These are phyloP conservation scores for Naganishia liquefaciens DNA, from an alignment of 1,284 basidiomycete genomes.

Conservation along the genomic window DNA sequence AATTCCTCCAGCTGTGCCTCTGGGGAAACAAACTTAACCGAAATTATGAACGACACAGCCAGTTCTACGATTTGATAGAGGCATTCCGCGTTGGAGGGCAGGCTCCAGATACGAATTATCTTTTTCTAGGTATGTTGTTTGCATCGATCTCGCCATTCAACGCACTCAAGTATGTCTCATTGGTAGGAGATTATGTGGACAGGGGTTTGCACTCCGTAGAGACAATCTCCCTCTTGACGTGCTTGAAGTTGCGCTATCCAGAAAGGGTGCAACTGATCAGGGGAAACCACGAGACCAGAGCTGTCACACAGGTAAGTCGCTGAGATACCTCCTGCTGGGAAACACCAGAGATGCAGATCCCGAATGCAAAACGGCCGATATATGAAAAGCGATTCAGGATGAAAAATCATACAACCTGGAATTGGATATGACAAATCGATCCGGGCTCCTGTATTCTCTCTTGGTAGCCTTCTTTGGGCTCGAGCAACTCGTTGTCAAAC, in stretches of 20 bases:
- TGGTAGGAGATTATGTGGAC: slow-evolving; percentile 92
- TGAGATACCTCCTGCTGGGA: not conserved
- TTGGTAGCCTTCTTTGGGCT: not conserved
- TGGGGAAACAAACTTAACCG: not conserved
- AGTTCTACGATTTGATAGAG: slow-evolving; percentile 99
- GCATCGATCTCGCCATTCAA: slow-evolving; percentile 11
- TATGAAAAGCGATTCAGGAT: slow-evolving; percentile 15
- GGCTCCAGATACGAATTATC: slow-evolving; percentile 94
- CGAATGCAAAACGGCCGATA: not conserved
- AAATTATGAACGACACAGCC: slow-evolving; percentile 58
- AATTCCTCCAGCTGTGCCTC: slow-evolving; percentile 32
- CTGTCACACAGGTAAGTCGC: slow-evolving; percentile 84
- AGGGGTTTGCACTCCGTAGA: slow-evolving; percentile 96
- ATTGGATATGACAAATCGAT: slow-evolving; percentile 8
- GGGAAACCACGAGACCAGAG: slow-evolving; percentile 97
- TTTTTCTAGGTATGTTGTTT: slow-evolving; percentile 77
- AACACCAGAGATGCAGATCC: not conserved
- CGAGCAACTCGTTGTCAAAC: not conserved
- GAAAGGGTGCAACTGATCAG: slow-evolving; percentile 95
- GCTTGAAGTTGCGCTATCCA: slow-evolving; percentile 94
- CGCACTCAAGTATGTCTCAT: slow-evolving; percentile 19
- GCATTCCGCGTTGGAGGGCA: slow-evolving; percentile 98
- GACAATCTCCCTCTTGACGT: slow-evolving; percentile 95
- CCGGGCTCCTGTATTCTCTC: slow-evolving; percentile 5
- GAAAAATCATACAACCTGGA: slow-evolving; percentile 20